Conservation (phyloP, 78 protist genomes). For the Planoprotostelium fungivorum region DNA sequence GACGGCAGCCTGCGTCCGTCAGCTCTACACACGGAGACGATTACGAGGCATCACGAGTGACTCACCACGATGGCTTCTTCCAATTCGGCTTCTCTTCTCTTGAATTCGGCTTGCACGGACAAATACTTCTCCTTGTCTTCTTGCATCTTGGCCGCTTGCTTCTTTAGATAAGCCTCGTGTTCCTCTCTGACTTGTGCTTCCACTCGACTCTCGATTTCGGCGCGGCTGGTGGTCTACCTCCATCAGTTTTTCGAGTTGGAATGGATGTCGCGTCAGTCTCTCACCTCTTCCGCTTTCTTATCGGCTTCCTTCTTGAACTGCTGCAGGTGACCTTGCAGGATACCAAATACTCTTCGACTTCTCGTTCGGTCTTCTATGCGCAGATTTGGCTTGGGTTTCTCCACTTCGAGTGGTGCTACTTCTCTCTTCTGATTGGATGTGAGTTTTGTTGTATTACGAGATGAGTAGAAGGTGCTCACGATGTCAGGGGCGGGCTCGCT, state of each 20-base stretch:
- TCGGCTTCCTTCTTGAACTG: not conserved
- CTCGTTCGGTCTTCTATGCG: not conserved
- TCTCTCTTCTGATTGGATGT: not conserved
- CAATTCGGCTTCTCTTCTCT: not conserved
- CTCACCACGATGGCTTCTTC: not conserved
- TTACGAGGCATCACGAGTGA: not conserved
- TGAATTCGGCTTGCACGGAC: not conserved
- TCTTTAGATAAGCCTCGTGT: not conserved
- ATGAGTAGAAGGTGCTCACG: no score
- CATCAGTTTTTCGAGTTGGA: not conserved
- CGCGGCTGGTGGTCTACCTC: not conserved
- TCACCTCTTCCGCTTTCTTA: not conserved
- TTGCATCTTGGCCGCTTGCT: not conserved
- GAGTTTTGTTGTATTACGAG: no score
- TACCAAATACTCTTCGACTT: not conserved
- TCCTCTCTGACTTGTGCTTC: not conserved
- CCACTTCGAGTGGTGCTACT: not conserved
- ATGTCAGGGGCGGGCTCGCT: no score
- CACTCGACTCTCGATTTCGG: not conserved
- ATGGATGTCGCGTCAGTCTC: not conserved
- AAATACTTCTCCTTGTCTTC: not conserved
- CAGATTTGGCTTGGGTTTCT: not conserved
- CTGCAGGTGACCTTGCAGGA: not conserved
- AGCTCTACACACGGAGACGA: not conserved
- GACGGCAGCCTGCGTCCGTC: not conserved